Base-by-base conservation (phyloP, 139 green algal species). In the Chlamydomonas eustigma region DNA sequence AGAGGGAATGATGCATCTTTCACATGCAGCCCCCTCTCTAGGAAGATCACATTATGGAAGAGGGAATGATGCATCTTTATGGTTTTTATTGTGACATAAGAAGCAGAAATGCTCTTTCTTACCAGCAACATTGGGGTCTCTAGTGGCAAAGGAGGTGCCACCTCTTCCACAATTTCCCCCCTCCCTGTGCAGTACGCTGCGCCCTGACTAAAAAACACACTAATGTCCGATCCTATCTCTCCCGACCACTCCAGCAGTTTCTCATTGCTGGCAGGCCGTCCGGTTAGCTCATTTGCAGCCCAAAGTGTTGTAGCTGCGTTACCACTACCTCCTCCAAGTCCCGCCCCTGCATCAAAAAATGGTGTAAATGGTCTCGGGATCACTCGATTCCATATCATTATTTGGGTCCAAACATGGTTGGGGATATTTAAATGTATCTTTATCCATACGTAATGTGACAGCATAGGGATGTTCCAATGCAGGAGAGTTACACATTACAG, bases 271-370 rank as follows among this genome's bases (percentile, higher is more conserved):
- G 92, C 91, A 2, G 87, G 87, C 6, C 82, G 50, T 24, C 93
- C 95, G n/a, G 78, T 81, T 58, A 98, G 80, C 83, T 96, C 80
- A 82, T 99, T 99, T 31, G 93, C 96, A 0, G 96, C 96, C 88
- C 86, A 99, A 31, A 99, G 84, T 25, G 95, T 89, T 31, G 96
- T 98, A 31, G 96, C 94, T 6, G 94, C 96, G 81, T 99, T 99
- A 72, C 87, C 95, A 67, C 87, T 95, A 79, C 96, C 96, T 22
- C 96, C 96, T 3, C 96, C 96, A 24, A 99, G 82, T 1, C 96
- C 96, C 0, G 95, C 96, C 28, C 91, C 91, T 68, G 52, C 52
- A 68, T 33, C 52, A 22, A 28, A 68, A 35, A 28, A 25, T 6
- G 22, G 22, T 25, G 52, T 37, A 28, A 28, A 18, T 58, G 44